These are phyloP conservation scores for Gamsiella multidivaricata DNA, from an alignment of 192 early-diverging fungal species.

Conservation along the genomic window DNA sequence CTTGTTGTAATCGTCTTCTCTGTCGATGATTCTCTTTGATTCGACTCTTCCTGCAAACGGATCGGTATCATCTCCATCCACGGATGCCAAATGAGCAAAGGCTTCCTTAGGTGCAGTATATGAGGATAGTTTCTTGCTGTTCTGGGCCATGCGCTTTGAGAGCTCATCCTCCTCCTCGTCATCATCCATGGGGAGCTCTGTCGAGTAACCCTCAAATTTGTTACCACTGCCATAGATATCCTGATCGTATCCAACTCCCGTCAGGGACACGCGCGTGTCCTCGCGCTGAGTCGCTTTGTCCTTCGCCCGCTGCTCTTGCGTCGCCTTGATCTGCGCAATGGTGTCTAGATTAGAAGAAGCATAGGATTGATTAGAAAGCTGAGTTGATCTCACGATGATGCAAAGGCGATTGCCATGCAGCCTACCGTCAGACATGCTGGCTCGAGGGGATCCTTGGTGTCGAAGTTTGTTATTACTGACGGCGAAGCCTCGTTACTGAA, in stretches of 20 bases:
- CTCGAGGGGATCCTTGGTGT: neutral
- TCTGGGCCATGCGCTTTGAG: constrained; percentile 25
- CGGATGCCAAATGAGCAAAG: constrained; percentile 73
- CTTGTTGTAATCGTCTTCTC: constrained; percentile 89
- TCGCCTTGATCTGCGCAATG: constrained; percentile 50
- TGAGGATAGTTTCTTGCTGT: constrained; percentile 66
- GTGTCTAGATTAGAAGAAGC: constrained; percentile 26
- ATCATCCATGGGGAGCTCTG: constrained; percentile 67
- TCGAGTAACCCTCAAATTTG: constrained; percentile 79
- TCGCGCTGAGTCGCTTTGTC: constrained; percentile 42
- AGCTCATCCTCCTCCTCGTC: constrained; percentile 67
- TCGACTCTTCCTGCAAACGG: constrained; percentile 69
- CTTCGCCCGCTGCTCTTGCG: constrained; percentile 35
- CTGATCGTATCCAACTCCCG: constrained; percentile 70
- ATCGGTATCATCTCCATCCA: constrained; percentile 65
- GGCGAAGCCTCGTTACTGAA: no score
- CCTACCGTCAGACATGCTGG: constrained; percentile 32
- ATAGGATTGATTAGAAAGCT: neutral
- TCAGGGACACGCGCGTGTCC: constrained; percentile 58
- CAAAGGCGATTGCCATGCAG: neutral
- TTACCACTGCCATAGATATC: constrained; percentile 75
- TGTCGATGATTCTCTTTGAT: constrained; percentile 79
- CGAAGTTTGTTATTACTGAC: neutral
- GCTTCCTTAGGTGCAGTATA: constrained; percentile 88
- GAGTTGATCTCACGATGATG: neutral